A percentile compares a stretch with the other conserved stretches of the same genome.
These are phyloP conservation scores for Colletotrichum tabaci DNA, from an alignment of 2,329 filamentous ascomycete genomes.

Conservation along the genomic window DNA sequence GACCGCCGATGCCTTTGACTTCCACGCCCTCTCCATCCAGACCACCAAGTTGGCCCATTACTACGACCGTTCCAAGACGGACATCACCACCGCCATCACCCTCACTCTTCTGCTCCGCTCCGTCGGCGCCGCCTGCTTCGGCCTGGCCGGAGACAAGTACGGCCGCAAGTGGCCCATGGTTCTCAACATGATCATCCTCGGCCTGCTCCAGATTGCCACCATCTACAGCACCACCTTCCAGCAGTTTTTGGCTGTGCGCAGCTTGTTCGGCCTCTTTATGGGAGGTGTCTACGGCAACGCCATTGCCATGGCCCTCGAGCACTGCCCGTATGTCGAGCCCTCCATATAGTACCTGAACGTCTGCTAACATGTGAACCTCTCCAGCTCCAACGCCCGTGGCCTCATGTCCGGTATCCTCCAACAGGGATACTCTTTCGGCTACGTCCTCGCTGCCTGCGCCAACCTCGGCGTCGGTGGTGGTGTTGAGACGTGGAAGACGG, in stretches of 20 bases:
- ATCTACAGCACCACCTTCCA: constrained; percentile 81
- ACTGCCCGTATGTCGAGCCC: constrained; percentile 70
- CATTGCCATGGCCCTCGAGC: constrained; percentile 83
- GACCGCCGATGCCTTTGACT: constrained; percentile 88
- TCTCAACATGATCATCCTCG: constrained; percentile 81
- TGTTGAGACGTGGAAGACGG: constrained; percentile 78
- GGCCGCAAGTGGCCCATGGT: constrained; percentile 91
- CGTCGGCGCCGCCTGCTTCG: constrained; percentile 82
- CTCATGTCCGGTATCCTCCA: constrained; percentile 88
- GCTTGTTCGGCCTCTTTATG: constrained; percentile 85
- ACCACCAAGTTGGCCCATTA: constrained; percentile 76
- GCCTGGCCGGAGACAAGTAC: constrained; percentile 83
- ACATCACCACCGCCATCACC: constrained; percentile 82
- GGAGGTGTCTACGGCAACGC: constrained; percentile 86
- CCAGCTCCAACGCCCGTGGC: constrained; percentile 76
- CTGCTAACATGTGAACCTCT: constrained; percentile 23
- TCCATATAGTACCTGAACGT: rapidly evolving
- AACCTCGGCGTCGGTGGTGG: constrained; percentile 80
- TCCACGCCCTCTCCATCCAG: constrained; percentile 85
- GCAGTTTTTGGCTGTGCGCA: constrained; percentile 82
- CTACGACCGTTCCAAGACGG: constrained; percentile 69
- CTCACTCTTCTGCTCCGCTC: constrained; percentile 82
- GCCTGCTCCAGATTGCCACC: constrained; percentile 79
- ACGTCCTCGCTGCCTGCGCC: constrained; percentile 82
- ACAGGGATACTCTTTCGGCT: constrained; percentile 86